A percentile compares a stretch with the other conserved stretches of the same genome.
Evolutionary conservation across 306 rosid species (phyloP).

Genomic region (Parietaria judaica): DNA sequence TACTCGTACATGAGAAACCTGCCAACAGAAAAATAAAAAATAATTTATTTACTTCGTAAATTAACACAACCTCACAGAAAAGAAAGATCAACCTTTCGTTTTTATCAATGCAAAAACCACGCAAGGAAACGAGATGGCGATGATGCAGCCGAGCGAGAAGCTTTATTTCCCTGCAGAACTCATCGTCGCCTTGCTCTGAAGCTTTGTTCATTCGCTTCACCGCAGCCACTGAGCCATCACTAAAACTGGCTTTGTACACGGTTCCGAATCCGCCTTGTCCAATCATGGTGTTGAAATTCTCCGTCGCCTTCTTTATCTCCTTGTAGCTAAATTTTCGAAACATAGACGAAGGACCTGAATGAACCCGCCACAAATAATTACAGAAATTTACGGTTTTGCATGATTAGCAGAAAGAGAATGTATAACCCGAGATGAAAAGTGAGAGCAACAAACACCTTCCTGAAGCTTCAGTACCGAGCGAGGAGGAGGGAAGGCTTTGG

Average conservation of each 20-base stretch:
- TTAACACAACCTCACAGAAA: slow-evolving; percentile 15
- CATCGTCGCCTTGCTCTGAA: slow-evolving; percentile 83
- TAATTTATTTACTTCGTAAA: slow-evolving; percentile 14
- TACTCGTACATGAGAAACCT: slow-evolving; percentile 92
- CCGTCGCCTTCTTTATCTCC: slow-evolving; percentile 93
- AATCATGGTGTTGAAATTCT: slow-evolving; percentile 55
- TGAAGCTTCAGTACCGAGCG: slow-evolving; percentile 57
- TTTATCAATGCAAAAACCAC: slow-evolving; percentile 73
- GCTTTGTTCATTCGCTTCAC: slow-evolving; percentile 81
- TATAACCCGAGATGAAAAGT: slow-evolving; percentile 3
- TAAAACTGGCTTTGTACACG: slow-evolving; percentile 75
- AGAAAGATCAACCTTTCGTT: slow-evolving; percentile 59
- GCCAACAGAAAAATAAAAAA: slow-evolving; percentile 26
- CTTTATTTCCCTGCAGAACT: slow-evolving; percentile 82
- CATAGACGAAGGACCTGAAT: slow-evolving; percentile 71
- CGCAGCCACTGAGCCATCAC: slow-evolving; percentile 65
- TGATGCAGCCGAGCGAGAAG: slow-evolving; percentile 95
- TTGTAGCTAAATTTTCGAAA: slow-evolving; percentile 69
- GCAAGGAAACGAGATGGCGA: slow-evolving; percentile 86
- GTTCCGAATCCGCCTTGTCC: slow-evolving; percentile 99
- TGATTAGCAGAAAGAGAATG: slow-evolving; percentile 13
- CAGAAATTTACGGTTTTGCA: neutral
- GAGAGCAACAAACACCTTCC: slow-evolving; percentile 49
- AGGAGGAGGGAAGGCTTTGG: slow-evolving; percentile 48
- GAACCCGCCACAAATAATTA: slow-evolving; percentile 6